Evolutionary conservation across 768 basidiomycete genomes (phyloP).

Genomic region (Psilocybe sp.): DNA sequence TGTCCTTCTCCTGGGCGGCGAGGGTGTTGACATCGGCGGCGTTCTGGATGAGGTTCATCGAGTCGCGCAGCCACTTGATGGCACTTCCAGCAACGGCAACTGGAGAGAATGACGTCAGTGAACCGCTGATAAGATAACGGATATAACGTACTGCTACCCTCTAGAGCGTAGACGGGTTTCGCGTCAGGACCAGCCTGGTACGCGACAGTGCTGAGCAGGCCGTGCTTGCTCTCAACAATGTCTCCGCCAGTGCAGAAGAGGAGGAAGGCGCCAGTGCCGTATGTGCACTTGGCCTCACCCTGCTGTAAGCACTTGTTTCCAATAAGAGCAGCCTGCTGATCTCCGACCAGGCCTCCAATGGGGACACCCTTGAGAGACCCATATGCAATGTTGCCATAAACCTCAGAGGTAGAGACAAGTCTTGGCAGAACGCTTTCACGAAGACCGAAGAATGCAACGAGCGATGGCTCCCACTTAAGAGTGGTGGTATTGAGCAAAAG

Average conservation of each 20-base stretch:
- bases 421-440: constrained; percentile 76
- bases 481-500: constrained; percentile 83
- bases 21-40: constrained; percentile 85
- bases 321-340: constrained; percentile 95
- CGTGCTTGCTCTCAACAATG: constrained; percentile 81
- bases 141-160: constrained; percentile 83
- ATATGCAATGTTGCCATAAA: constrained; percentile 75
- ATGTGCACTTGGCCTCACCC: constrained; percentile 97
- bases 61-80: constrained; percentile 95
- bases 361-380: constrained; percentile 73
- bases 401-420: constrained; percentile 88
- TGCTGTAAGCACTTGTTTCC: constrained; percentile 92
- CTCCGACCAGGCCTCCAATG: constrained; percentile 93
- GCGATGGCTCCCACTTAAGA: constrained; percentile 77
- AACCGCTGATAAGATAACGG: not conserved
- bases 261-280: constrained; percentile 95
- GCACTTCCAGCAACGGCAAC: constrained; percentile 95
- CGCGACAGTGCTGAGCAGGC: constrained; percentile 89
- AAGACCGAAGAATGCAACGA: constrained; percentile 86
- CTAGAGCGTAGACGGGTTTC: constrained; percentile 88
- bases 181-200: constrained; percentile 81
- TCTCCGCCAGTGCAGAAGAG: constrained; percentile 92
- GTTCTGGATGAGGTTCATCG: constrained; percentile 76
- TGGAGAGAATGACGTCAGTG: constrained; percentile 19
- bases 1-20: constrained; percentile 70